phyloP scores from a whole-genome alignment of 148 eudicot genomes.

The Hydrangea macrophylla region DNA sequence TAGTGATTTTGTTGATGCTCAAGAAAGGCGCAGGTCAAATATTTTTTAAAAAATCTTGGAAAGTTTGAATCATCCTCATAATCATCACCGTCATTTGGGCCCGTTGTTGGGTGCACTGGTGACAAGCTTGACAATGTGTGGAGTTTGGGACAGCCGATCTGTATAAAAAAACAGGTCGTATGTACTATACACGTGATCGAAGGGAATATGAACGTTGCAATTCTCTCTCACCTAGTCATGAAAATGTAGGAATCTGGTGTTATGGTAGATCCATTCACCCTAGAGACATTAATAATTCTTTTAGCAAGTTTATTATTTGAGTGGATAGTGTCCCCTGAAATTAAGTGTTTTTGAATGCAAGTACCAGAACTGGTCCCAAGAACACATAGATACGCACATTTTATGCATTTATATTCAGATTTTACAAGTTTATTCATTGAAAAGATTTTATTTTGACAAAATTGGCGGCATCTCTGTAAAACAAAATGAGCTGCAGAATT shows the following conservation, averaged over 20 bases:
- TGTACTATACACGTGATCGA: too few species aligned
- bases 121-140: neutral
- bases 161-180: too few species aligned
- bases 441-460: neutral
- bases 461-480: neutral
- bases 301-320: too few species aligned
- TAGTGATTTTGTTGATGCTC: constrained; percentile 67
- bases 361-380: neutral
- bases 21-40: constrained; percentile 75
- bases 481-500: neutral
- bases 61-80: neutral
- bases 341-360: neutral
- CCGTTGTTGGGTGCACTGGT: neutral
- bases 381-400: too few species aligned
- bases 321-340: too few species aligned
- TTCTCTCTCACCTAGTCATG: too few species aligned
- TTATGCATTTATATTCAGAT: too few species aligned
- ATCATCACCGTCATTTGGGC: neutral
- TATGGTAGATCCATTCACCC: too few species aligned
- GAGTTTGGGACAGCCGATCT: neutral
- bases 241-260: too few species aligned
- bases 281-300: too few species aligned
- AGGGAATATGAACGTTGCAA: too few species aligned
- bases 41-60: neutral
- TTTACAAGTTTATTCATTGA: neutral